Base-by-base conservation (phyloP, 2,329 filamentous ascomycete species). In the Penicillium psychrosexuale region DNA sequence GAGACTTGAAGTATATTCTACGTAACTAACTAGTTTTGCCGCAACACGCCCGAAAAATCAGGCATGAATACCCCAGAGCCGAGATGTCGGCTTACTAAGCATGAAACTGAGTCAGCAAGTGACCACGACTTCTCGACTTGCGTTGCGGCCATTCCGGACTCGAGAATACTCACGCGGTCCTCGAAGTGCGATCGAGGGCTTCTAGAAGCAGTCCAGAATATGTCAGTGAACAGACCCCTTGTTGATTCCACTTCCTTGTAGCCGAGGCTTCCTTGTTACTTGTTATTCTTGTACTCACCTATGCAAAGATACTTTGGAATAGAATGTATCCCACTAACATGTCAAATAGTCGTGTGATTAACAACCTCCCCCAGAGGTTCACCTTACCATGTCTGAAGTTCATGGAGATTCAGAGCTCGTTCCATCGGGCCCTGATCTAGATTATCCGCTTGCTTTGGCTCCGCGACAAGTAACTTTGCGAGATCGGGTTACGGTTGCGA, bases 401-500 rank as follows among this genome's bases (percentile, higher is more conserved):
- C 69, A 72, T 61, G 69, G 66, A 53, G 71, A 74, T 58, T 57
- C 69, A 52, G 61, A 69, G 47, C 61, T 67, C 49, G 61, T 66
- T 19, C 55, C 67, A 45, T 61, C 71, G 31, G 63, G 67, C 27
- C 67, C 66, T 31, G 70, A 72, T 42, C 61, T 64, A 43, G 70
- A 84, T 47, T 79, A 93, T 47, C 89, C 90, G 47, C 72, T 80
- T 30, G 84, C 84, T 60, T 88, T 96, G 67, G 75, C 79, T 19
- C 87, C 90, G 42, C 85, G 86, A 59, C 88, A 90, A 72, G 89
- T 96, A 59, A 93, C 86, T 1, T 83, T 96, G 54, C 84, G 91
- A 59, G 91, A 96, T 74, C 84, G 90, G 47, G 86, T 91, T 62
- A 95, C 91, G 0, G 84, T 88, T 46, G 91, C 91, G 8, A 95